Percentiles rank a stretch among this genome's conserved stretches.
Conservation (phyloP, 2,329 filamentous ascomycete genomes). For the Cladophialophora carrionii region DNA sequence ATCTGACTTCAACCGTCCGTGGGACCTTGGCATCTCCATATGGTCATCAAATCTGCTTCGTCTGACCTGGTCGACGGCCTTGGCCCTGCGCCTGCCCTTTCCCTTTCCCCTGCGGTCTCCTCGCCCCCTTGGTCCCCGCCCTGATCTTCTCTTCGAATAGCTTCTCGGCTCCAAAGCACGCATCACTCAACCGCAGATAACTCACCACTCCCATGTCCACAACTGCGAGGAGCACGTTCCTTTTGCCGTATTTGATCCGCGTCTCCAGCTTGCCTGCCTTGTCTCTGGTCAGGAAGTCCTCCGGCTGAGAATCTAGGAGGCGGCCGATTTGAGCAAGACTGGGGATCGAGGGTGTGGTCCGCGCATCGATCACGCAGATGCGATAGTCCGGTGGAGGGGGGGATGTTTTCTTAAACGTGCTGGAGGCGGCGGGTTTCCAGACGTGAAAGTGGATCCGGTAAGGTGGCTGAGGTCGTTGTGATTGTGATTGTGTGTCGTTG, state of each 20-base stretch:
- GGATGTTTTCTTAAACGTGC: constrained; percentile 73
- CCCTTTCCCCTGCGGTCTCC: constrained; percentile 6
- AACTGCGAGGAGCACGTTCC: constrained; percentile 82
- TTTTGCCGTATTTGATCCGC: constrained; percentile 79
- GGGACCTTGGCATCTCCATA: neutral
- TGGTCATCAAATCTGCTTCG: neutral
- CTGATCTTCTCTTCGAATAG: constrained; percentile 55
- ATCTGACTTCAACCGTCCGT: neutral
- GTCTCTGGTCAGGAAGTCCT: constrained; percentile 61
- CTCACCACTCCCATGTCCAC: constrained; percentile 90
- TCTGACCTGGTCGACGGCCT: constrained; percentile 3
- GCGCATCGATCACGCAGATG: constrained; percentile 78
- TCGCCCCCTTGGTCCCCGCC: constrained; percentile 42
- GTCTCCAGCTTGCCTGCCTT: constrained; percentile 64
- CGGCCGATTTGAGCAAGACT: constrained; percentile 70
- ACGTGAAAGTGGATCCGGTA: constrained; percentile 79
- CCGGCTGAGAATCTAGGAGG: constrained; percentile 74
- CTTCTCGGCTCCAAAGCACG: constrained; percentile 74
- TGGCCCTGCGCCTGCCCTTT: no score
- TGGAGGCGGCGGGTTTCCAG: constrained; percentile 70
- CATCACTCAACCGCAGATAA: constrained; percentile 79
- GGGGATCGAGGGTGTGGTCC: constrained; percentile 67
- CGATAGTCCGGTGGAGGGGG: constrained; percentile 81
- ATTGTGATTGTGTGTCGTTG: constrained; percentile 34
- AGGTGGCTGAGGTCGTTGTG: constrained; percentile 46